These are phyloP conservation scores for Phyllosticta capitalensis DNA, from an alignment of 2,329 filamentous ascomycete species.

Conservation along the genomic window DNA sequence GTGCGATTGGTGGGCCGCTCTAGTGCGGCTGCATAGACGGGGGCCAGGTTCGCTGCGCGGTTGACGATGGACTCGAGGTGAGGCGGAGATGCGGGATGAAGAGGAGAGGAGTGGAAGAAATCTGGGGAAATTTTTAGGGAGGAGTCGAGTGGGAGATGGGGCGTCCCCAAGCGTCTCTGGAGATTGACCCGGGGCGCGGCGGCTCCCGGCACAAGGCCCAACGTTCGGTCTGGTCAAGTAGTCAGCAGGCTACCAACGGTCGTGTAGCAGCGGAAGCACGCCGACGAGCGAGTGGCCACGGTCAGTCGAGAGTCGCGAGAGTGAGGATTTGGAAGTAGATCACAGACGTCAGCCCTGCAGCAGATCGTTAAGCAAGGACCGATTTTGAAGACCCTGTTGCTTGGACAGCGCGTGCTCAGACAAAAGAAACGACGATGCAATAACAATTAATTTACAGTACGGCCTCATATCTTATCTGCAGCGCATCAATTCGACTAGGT, in stretches of 20 bases:
- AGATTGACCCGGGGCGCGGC: not conserved
- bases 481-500: too few species aligned
- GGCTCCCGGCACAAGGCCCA: not conserved
- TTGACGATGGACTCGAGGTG: not conserved
- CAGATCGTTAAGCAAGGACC: constrained; percentile 10
- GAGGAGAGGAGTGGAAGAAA: not conserved
- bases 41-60: not conserved
- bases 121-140: not conserved
- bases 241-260: not conserved
- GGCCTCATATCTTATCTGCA: too few species aligned
- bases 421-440: too few species aligned
- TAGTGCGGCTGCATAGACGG: not conserved
- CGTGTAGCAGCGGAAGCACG: not conserved
- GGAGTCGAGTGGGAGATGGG: not conserved
- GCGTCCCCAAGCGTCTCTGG: not conserved
- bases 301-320: not conserved
- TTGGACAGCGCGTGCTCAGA: too few species aligned
- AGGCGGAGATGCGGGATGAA: not conserved
- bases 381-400: too few species aligned
- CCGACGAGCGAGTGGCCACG: not conserved
- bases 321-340: not conserved
- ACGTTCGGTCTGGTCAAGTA: not conserved
- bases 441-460: too few species aligned
- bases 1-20: not conserved
- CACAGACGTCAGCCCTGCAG: constrained; percentile 4